phyloP scores from a whole-genome alignment of 2,329 filamentous ascomycete species.

The Cladophialophora bantiana region DNA sequence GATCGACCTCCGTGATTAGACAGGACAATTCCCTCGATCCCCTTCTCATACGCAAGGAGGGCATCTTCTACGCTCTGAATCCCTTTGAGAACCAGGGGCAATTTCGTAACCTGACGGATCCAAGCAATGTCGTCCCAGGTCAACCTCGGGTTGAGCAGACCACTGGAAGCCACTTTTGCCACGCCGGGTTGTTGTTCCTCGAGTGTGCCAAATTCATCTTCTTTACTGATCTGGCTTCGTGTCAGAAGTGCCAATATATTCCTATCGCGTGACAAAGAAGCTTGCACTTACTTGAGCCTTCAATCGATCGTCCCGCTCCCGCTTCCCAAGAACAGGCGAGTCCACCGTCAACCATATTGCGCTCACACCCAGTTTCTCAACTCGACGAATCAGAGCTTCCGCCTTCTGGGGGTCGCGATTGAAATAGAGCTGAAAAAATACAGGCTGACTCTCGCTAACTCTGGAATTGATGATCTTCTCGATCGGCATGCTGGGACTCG shows the following conservation, averaged over 20 bases:
- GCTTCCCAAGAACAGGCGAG: constrained; percentile 54
- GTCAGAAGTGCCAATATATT: background rate
- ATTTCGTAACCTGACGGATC: constrained; percentile 53
- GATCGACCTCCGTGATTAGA: constrained; percentile 67
- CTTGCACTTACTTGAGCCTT: constrained; percentile 49
- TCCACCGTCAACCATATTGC: constrained; percentile 41
- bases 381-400: constrained; percentile 52
- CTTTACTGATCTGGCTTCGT: background rate
- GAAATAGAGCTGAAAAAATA: constrained; percentile 58
- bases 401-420: constrained; percentile 59
- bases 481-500: constrained; percentile 24
- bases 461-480: constrained; percentile 20
- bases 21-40: constrained; percentile 62
- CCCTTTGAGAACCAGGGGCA: constrained; percentile 65
- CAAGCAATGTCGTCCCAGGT: constrained; percentile 63
- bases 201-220: constrained; percentile 41
- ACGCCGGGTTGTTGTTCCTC: constrained; percentile 32
- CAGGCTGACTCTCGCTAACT: constrained; percentile 27
- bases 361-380: constrained; percentile 34
- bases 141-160: constrained; percentile 60
- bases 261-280: background rate
- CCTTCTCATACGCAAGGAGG: constrained; percentile 56
- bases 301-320: constrained; percentile 64
- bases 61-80: constrained; percentile 65
- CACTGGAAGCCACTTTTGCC: constrained; percentile 35